These are phyloP conservation scores for Hirsutella thompsonii DNA, from an alignment of 2,329 filamentous ascomycete species.

Conservation along the genomic window DNA sequence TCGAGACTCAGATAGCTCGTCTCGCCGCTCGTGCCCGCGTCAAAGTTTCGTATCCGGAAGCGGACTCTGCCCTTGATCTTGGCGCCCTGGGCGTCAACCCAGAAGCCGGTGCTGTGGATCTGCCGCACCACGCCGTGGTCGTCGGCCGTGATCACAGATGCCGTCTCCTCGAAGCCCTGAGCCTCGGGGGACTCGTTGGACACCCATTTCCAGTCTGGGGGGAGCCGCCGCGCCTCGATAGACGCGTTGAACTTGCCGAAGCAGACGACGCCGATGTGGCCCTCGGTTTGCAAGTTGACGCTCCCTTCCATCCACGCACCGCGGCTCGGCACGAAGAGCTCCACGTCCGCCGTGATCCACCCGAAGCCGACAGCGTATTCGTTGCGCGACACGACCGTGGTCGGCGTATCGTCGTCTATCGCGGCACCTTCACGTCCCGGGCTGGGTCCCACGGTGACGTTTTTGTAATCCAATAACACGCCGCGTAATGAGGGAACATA, in stretches of 20 bases:
- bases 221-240: slow-evolving; percentile 65
- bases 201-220: slow-evolving; percentile 69
- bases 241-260: slow-evolving; percentile 88
- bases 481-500: slow-evolving; percentile 63
- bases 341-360: slow-evolving; percentile 79
- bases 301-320: slow-evolving; percentile 67
- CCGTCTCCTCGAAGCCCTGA: slow-evolving; percentile 26
- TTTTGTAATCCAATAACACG: slow-evolving; percentile 62
- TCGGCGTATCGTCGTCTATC: slow-evolving; percentile 32
- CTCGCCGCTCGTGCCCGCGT: slow-evolving; percentile 61
- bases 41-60: slow-evolving; percentile 76
- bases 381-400: slow-evolving; percentile 43
- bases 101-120: slow-evolving; percentile 54
- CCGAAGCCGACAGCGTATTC: slow-evolving; percentile 81
- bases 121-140: slow-evolving; percentile 40
- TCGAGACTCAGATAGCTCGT: slow-evolving; percentile 76
- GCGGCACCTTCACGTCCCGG: slow-evolving; percentile 37
- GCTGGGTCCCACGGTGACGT: slow-evolving; percentile 50
- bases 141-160: slow-evolving; percentile 25
- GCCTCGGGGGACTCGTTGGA: slow-evolving; percentile 34
- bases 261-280: slow-evolving; percentile 78
- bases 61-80: slow-evolving; percentile 57
- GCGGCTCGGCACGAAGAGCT: slow-evolving; percentile 65
- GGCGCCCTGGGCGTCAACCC: slow-evolving; percentile 57
- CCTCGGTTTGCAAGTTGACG: slow-evolving; percentile 77